Evolutionary conservation across 2,329 filamentous ascomycete genomes (phyloP), one percentile per base, ranked within the genome.

Genomic region (Apiospora hydei): DNA sequence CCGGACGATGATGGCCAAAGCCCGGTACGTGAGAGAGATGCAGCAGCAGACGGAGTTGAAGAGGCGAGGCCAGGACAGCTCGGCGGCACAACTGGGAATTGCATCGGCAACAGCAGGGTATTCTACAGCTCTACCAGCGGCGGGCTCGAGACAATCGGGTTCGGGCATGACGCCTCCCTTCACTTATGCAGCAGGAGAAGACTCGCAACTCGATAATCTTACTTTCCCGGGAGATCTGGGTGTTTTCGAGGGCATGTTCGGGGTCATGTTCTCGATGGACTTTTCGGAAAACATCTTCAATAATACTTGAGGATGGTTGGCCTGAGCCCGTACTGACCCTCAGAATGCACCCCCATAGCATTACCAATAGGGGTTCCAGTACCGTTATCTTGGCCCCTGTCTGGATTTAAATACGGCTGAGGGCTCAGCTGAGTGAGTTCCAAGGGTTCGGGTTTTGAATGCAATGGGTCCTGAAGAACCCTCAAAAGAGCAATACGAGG

Each of bases 1-100:
- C 67, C 43, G 51, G 51, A 73, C 71, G 16, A 70, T 72, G 46
- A 71, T 75, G 73, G 72, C 74, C 44, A 75, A 74, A 49, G 72
- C 73, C n/a, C 72, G 69, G 24, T 72, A 74, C 46, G 68, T 75
- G 67, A 69, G 73, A 7, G 73, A 73, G 68, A 67, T 72, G 68
- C 72, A 75, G 57, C 72, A 74, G 57, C 53, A 49, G 64, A 49
- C 30, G 13, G 49, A 69, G 26, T 43, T 47, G 21, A 41, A 21
- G 18, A 21, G 41, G 34, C 57, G 30, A 64, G 21, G 34, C 34
- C 57, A 64, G n/a, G 21, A 4, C 57, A 24, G 11, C 34, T 64
- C 10, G 34, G 34, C 34, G 30, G 30, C 16, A 24, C 34, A 64
- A n/a, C 21, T n/a, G 18, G 13, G 41, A 21, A 14, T 34, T 41